Evolutionary conservation across 257 asterid genomes (phyloP).

Genomic region (Paraleonurus japonicus): DNA sequence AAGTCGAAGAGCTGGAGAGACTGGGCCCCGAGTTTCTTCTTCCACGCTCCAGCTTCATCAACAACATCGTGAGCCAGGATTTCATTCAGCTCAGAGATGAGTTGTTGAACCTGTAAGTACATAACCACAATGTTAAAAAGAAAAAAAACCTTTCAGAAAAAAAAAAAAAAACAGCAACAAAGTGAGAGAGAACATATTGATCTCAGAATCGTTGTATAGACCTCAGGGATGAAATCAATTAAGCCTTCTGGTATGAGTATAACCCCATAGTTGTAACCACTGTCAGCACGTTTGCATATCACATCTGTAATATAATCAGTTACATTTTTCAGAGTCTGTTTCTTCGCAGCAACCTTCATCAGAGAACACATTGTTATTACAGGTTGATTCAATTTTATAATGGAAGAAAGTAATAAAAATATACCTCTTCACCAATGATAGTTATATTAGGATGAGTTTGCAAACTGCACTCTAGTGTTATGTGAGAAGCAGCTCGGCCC

Average conservation of each 20-base stretch:
- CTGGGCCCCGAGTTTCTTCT: constrained; percentile 59
- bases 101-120: constrained; percentile 63
- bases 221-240: constrained; percentile 86
- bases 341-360: constrained; percentile 69
- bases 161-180: too few species aligned
- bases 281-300: constrained; percentile 65
- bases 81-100: constrained; percentile 78
- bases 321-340: constrained; percentile 65
- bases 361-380: not conserved
- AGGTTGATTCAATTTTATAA: not conserved
- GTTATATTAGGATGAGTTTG: constrained; percentile 82
- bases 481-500: constrained; percentile 90
- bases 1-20: constrained; percentile 68
- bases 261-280: constrained; percentile 75
- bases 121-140: constrained; percentile 4
- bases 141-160: too few species aligned
- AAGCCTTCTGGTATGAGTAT: constrained; percentile 82
- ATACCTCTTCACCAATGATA: constrained; percentile 79
- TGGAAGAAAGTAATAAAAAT: not conserved
- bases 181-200: not conserved
- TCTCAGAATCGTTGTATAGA: constrained; percentile 19
- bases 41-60: constrained; percentile 82
- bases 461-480: constrained; percentile 75
- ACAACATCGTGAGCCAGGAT: constrained; percentile 70
- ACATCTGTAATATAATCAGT: constrained; percentile 66